These are phyloP conservation scores for Amanita jacksonii DNA, from an alignment of 768 basidiomycete species.

Conservation along the genomic window DNA sequence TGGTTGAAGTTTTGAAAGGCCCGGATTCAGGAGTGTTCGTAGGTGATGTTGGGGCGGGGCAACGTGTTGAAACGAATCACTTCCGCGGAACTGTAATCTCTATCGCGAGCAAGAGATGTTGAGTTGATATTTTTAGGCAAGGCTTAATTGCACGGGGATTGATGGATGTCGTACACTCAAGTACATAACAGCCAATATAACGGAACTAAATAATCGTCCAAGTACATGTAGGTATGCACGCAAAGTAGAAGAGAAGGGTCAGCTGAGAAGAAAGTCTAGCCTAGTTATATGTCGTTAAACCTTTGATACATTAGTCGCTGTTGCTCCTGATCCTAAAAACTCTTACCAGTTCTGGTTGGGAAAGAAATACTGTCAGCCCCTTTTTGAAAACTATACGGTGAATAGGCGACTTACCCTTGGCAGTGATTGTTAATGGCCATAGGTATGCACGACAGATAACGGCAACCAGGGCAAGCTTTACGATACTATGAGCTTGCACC, in stretches of 20 bases:
- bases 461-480: slow-evolving; percentile 77
- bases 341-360: slow-evolving; percentile 25
- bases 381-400: background rate
- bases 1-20: slow-evolving; percentile 4
- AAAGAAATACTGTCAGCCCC: slow-evolving; percentile 7
- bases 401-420: slow-evolving; percentile 32
- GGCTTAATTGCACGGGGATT: no score
- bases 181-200: no score
- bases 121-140: no score
- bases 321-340: background rate
- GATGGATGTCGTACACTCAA: no score
- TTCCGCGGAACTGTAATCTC: no score
- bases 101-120: no score
- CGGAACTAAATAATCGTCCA: no score
- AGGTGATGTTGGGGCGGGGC: no score
- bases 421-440: slow-evolving; percentile 63
- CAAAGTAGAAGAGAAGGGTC: no score
- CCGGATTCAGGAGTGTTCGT: background rate
- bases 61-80: no score
- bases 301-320: slow-evolving; percentile 3
- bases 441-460: slow-evolving; percentile 87
- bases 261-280: no score
- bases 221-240: no score
- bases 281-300: slow-evolving; percentile 12
- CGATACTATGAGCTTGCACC: background rate